Conservation (phyloP, 441 rosid genomes). For the Pelargonium australe region DNA sequence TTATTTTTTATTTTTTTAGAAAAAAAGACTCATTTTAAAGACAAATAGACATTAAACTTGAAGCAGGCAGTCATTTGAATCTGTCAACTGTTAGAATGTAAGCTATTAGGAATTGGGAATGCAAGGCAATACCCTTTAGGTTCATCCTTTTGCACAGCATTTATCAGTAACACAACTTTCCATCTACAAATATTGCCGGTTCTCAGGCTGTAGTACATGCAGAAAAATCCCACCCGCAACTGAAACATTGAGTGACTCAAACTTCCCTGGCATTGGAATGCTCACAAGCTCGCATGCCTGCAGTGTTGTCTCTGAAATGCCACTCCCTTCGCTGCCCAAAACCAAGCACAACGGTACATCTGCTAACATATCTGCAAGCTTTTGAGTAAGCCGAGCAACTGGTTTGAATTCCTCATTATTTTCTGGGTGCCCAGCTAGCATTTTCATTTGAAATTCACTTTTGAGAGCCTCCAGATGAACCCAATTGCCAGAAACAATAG, state of each 20-base stretch:
- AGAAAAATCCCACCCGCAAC: constrained; percentile 90
- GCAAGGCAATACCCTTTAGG: not conserved
- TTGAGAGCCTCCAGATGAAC: constrained; percentile 47
- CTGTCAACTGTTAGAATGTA: no score
- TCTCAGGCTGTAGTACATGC: constrained; percentile 50
- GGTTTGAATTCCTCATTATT: constrained; percentile 30
- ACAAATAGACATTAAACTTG: no score
- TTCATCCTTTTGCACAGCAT: not conserved
- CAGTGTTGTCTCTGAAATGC: constrained; percentile 55
- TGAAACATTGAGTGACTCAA: constrained; percentile 86
- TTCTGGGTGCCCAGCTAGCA: constrained; percentile 78
- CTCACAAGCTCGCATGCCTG: constrained; percentile 61
- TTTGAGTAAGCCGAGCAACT: constrained; percentile 38
- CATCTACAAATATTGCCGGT: not conserved
- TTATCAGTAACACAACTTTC: not conserved
- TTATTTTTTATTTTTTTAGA: no score
- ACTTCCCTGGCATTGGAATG: constrained; percentile 70
- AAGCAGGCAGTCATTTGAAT: not conserved
- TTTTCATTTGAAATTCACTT: constrained; percentile 52
- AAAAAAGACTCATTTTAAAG: no score
- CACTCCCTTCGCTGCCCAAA: constrained; percentile 80
- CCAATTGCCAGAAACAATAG: constrained; percentile 75
- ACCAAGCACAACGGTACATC: constrained; percentile 56
- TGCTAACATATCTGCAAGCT: constrained; percentile 42
- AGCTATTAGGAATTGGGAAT: not conserved